Percentiles rank a stretch among this genome's conserved stretches.
phyloP scores from a whole-genome alignment of 164 flowering plant species.

The Dillenia turbinata region DNA sequence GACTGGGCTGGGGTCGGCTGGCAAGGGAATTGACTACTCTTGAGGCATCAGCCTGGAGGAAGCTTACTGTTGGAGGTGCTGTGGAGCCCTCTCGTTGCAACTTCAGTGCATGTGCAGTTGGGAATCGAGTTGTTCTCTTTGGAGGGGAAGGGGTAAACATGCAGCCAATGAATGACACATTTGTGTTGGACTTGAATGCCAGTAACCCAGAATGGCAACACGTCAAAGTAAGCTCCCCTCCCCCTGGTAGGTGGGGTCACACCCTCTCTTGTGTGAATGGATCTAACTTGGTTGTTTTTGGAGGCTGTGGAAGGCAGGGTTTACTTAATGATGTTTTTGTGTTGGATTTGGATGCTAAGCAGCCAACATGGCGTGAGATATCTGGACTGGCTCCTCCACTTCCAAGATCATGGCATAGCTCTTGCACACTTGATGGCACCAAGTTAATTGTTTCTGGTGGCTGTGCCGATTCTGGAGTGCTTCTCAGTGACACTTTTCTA shows the following conservation, averaged over 20 bases:
- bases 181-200: conserved; percentile 78
- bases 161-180: conserved; percentile 98
- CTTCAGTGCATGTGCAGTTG: conserved; percentile 93
- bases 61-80: conserved; percentile 81
- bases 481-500: conserved; percentile 80
- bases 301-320: conserved; percentile 90
- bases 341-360: conserved; percentile 79
- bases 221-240: conserved; percentile 85
- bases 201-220: conserved; percentile 81
- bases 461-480: conserved; percentile 94
- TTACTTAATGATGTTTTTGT: conserved; percentile 87
- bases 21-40: conserved; percentile 92
- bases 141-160: conserved; percentile 96
- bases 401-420: conserved; percentile 98
- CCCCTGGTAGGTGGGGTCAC: conserved; percentile 97
- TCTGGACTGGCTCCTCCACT: conserved; percentile 86
- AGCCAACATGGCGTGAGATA: conserved; percentile 90
- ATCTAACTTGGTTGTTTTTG: conserved; percentile 80
- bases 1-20: conserved; percentile 78
- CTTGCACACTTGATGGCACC: conserved; percentile 92
- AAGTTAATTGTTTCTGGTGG: conserved; percentile 92
- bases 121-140: conserved; percentile 85
- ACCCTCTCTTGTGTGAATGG: conserved; percentile 84
- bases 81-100: conserved; percentile 95
- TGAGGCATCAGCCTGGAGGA: conserved; percentile 92